Conservation (phyloP, 1,284 basidiomycete species). For the Papiliotrema fonsecae region DNA sequence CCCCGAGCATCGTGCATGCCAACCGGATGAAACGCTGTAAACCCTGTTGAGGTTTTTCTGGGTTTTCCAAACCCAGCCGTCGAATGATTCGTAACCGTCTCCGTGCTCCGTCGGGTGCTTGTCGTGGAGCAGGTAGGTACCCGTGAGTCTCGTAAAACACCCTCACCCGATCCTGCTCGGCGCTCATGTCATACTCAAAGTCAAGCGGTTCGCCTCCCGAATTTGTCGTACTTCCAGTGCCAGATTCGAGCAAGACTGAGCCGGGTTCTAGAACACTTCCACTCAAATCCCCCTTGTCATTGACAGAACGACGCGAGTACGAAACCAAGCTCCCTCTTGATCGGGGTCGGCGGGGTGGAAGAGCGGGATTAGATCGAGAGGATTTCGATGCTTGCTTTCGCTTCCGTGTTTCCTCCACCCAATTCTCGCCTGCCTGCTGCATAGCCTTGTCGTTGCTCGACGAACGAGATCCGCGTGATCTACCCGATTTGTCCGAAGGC, state of each 20-base stretch:
- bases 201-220: conserved; percentile 15
- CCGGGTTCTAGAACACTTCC: conserved; percentile 1
- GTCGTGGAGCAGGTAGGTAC: conserved; percentile 33
- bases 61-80: conserved; percentile 29
- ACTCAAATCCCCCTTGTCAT: background rate
- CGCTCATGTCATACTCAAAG: conserved; percentile 12
- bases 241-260: conserved; percentile 15
- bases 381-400: too few species aligned
- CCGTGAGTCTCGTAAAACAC: conserved; percentile 29
- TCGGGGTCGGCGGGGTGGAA: background rate
- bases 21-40: conserved; percentile 36
- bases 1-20: conserved; percentile 27
- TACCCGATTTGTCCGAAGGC: background rate
- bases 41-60: conserved; percentile 5
- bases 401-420: too few species aligned
- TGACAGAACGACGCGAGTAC: conserved; percentile 5
- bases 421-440: too few species aligned
- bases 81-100: conserved; percentile 33
- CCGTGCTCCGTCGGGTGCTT: conserved; percentile 22
- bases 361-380: too few species aligned
- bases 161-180: conserved; percentile 22
- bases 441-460: background rate
- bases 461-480: background rate
- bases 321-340: background rate
- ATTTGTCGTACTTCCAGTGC: conserved; percentile 16